A percentile compares a stretch with the other conserved stretches of the same genome.
Conservation (phyloP, 345 rosid species). For the Stellera chamaejasme region DNA sequence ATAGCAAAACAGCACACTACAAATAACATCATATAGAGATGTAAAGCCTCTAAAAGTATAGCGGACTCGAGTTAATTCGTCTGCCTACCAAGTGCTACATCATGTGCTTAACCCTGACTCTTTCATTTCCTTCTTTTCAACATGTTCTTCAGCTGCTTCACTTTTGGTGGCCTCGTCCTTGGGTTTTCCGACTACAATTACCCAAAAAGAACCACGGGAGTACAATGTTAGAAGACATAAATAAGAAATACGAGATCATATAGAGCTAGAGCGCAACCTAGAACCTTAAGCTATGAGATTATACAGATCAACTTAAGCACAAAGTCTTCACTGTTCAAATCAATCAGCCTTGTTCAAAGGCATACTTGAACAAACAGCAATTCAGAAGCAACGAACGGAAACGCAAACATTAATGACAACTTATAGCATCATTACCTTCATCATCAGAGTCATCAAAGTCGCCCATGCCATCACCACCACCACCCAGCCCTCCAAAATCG, state of each 20-base stretch:
- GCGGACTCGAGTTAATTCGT: neutral
- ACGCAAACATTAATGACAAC: neutral
- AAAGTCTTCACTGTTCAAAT: too few relatives aligned
- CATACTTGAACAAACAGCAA: too few relatives aligned
- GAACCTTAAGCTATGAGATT: too few relatives aligned
- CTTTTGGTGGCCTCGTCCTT: constrained; percentile 7
- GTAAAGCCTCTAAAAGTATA: neutral
- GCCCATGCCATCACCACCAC: constrained; percentile 40
- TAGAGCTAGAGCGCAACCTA: too few relatives aligned
- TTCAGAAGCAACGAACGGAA: neutral
- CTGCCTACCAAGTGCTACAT: constrained; percentile 1
- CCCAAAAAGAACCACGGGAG: too few relatives aligned
- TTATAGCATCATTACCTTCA: constrained; percentile 46
- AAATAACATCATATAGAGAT: constrained; percentile 4
- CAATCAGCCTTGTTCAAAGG: too few relatives aligned
- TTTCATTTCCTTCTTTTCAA: constrained; percentile 9
- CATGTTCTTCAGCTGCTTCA: constrained; percentile 8
- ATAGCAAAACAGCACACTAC: constrained; percentile 4
- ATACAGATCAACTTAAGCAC: too few relatives aligned
- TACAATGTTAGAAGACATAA: too few relatives aligned
- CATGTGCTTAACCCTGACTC: constrained; percentile 18
- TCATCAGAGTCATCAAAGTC: constrained; percentile 86
- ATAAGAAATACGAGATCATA: too few relatives aligned
- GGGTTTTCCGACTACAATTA: constrained; percentile 18
- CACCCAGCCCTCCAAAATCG: constrained; percentile 24